These are phyloP conservation scores for Bipolaris cookei DNA, from an alignment of 2,329 filamentous ascomycete species.

Conservation along the genomic window DNA sequence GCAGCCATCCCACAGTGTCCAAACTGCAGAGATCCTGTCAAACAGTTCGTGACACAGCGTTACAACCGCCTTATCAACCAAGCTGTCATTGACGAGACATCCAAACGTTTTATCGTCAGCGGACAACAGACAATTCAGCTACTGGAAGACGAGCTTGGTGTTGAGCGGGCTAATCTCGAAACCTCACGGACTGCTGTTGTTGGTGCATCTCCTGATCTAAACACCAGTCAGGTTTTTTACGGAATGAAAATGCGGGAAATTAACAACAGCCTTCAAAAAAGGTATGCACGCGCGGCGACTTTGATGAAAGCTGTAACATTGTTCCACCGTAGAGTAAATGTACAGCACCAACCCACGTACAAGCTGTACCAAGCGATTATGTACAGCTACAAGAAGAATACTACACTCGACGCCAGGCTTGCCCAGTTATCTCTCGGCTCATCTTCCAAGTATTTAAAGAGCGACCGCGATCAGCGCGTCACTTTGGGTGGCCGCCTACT, in stretches of 20 bases:
- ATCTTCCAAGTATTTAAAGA: constrained; percentile 18
- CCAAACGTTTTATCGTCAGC: constrained; percentile 47
- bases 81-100: constrained; percentile 49
- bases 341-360: constrained; percentile 47
- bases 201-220: not conserved
- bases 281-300: constrained; percentile 18
- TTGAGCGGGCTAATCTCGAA: constrained; percentile 28
- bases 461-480: constrained; percentile 41
- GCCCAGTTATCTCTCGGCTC: constrained; percentile 25
- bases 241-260: constrained; percentile 8
- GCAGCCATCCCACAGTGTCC: constrained; percentile 41
- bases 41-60: constrained; percentile 43
- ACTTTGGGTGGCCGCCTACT: constrained; percentile 34
- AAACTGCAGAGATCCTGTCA: constrained; percentile 41
- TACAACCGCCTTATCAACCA: constrained; percentile 50
- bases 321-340: constrained; percentile 29
- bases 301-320: constrained; percentile 27
- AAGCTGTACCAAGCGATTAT: constrained; percentile 51
- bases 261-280: constrained; percentile 13
- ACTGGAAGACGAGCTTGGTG: constrained; percentile 25
- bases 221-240: not conserved
- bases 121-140: constrained; percentile 35
- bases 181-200: constrained; percentile 13
- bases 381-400: constrained; percentile 18
- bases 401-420: constrained; percentile 26